These are phyloP conservation scores for Aspergillus pseudoviridinutans DNA, from an alignment of 2,329 filamentous ascomycete genomes.

Conservation along the genomic window DNA sequence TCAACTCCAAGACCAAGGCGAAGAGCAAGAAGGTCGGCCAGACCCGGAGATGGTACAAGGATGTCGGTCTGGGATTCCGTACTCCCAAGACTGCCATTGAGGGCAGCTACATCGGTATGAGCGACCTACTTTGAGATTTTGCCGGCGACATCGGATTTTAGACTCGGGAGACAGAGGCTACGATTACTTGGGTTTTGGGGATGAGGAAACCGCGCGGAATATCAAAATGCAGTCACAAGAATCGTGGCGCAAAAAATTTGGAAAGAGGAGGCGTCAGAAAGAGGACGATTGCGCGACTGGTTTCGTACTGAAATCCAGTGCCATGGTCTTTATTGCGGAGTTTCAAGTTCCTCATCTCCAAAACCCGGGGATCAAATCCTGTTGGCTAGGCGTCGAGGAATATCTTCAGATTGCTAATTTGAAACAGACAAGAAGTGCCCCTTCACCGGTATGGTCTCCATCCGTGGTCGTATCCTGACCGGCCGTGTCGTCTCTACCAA, in stretches of 20 bases:
- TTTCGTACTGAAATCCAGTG: background rate
- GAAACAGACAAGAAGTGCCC: constrained; percentile 98
- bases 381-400: background rate
- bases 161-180: constrained; percentile 10
- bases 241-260: background rate
- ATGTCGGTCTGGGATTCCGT: constrained; percentile 98
- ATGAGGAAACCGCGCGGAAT: constrained; percentile 11
- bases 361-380: constrained; percentile 5
- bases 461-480: constrained; percentile 99
- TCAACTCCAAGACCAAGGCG: constrained; percentile 90
- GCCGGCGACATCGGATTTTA: constrained; percentile 15
- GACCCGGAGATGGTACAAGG: constrained; percentile 98
- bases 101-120: constrained; percentile 97
- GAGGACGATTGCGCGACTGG: background rate
- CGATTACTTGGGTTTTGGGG: constrained; percentile 11
- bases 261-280: background rate
- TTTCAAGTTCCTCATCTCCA: constrained; percentile 12
- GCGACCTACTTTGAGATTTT: constrained; percentile 27
- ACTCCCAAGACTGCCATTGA: constrained; percentile 99
- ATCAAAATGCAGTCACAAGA: background rate
- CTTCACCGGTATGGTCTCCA: constrained; percentile 98
- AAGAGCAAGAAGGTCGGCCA: constrained; percentile 79
- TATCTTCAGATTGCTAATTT: constrained; percentile 21
- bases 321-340: background rate
- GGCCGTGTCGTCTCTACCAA: constrained; percentile 99